Evolutionary conservation across 176 grass and related monocot species (phyloP).

Genomic region (Guadua angustifolia): DNA sequence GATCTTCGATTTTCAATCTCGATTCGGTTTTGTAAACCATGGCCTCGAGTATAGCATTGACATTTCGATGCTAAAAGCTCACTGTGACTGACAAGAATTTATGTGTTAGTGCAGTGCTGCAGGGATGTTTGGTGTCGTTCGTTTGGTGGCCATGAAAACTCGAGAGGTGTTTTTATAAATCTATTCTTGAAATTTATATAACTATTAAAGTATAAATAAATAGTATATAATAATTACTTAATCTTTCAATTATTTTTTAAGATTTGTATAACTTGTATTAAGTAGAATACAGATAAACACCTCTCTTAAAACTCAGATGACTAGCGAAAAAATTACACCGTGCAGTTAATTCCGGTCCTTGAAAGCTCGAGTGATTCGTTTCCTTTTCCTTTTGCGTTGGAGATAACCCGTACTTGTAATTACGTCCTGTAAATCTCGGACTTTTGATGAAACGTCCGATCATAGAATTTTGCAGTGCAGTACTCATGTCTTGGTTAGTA

Average conservation of each 20-base stretch:
- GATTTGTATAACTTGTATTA: no score
- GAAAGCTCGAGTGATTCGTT: background rate
- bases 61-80: no score
- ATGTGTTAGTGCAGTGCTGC: background rate
- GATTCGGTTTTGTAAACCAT: no score
- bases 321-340: background rate
- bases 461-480: background rate
- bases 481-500: background rate
- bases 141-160: slow-evolving; percentile 38
- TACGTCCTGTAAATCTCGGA: slow-evolving; percentile 9
- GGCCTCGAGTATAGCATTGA: no score
- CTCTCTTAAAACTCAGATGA: background rate
- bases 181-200: no score
- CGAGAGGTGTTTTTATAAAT: no score
- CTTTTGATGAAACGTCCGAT: background rate
- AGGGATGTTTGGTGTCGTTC: slow-evolving; percentile 9
- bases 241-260: no score
- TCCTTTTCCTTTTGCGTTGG: background rate
- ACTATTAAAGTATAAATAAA: no score
- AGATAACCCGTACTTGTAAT: slow-evolving; percentile 11
- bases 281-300: no score
- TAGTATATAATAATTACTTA: no score
- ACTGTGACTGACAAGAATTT: no score
- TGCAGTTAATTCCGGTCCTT: background rate
- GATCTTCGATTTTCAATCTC: no score